Percentiles rank a stretch among this genome's conserved stretches.
Conservation (phyloP, 2,329 filamentous ascomycete species). For the Neofusicoccum laricinum region DNA sequence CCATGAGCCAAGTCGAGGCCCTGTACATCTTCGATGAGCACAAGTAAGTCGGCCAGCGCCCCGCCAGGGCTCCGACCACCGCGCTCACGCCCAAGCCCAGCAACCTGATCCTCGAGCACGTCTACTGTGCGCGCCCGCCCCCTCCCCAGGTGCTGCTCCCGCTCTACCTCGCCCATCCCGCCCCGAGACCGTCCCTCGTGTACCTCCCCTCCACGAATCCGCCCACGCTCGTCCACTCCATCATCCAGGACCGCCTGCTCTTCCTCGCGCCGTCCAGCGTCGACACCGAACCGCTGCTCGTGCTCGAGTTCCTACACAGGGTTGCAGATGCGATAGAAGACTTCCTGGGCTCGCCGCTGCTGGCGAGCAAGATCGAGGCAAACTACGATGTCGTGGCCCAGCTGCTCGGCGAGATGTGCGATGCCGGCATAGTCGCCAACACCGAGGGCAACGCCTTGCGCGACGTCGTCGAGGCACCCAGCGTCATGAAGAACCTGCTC, state of each 20-base stretch:
- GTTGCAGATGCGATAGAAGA: constrained; percentile 91
- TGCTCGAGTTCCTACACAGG: constrained; percentile 91
- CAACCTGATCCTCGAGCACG: constrained; percentile 81
- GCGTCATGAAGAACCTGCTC: constrained; percentile 82
- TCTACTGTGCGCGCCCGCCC: constrained; percentile 79
- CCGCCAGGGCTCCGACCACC: not conserved
- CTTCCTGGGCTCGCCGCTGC: constrained; percentile 82
- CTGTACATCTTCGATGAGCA: constrained; percentile 96
- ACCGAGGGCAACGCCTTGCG: constrained; percentile 91
- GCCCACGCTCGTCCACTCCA: constrained; percentile 82
- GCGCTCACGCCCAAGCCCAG: constrained; percentile 47
- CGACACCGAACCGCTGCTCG: constrained; percentile 84
- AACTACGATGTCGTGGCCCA: constrained; percentile 95
- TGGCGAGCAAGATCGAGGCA: constrained; percentile 81
- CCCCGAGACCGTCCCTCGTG: constrained; percentile 79
- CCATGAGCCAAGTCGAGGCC: constrained; percentile 78
- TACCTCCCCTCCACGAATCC: constrained; percentile 81
- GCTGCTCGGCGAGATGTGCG: constrained; percentile 92
- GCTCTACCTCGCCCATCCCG: constrained; percentile 78
- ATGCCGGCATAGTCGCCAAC: constrained; percentile 82
- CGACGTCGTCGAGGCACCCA: constrained; percentile 88
- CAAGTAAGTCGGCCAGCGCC: constrained; percentile 57
- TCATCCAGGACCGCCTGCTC: constrained; percentile 81
- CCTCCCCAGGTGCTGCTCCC: constrained; percentile 74
- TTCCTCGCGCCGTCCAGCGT: constrained; percentile 81